Conservation (phyloP, 1,284 basidiomycete genomes). For the Athelia sp. region DNA sequence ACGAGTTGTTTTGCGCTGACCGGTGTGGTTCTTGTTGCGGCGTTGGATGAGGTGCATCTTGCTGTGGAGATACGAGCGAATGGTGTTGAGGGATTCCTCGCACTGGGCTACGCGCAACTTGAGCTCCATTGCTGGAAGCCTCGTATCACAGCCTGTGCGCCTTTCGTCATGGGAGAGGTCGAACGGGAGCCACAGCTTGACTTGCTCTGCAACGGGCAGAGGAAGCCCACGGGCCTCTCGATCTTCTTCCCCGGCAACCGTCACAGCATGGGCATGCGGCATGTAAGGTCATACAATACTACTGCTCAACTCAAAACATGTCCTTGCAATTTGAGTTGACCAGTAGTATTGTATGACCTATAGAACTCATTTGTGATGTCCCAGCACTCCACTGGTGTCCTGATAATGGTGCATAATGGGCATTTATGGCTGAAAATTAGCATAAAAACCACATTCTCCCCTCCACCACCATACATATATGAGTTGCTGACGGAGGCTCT, state of each 20-base stretch:
- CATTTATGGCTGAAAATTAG: too few species aligned
- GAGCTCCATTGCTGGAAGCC: slow-evolving; percentile 5
- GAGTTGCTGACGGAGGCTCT: too few species aligned
- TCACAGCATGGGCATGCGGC: slow-evolving; percentile 1
- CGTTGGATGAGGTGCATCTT: slow-evolving; percentile 6
- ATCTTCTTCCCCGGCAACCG: neutral
- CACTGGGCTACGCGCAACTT: slow-evolving; percentile 8
- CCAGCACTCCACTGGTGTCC: too few species aligned
- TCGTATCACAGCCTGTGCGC: neutral
- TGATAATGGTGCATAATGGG: too few species aligned
- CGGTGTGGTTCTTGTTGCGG: slow-evolving; percentile 10
- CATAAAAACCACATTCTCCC: too few species aligned
- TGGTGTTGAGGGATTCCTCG: neutral
- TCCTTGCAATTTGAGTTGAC: too few species aligned
- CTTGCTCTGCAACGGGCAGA: slow-evolving; percentile 3
- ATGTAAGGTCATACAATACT: slow-evolving; percentile 7
- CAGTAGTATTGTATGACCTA: too few species aligned
- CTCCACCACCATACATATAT: too few species aligned
- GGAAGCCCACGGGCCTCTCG: neutral
- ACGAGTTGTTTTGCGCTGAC: slow-evolving; percentile 6
- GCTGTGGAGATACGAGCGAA: slow-evolving; percentile 6
- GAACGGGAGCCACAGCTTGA: slow-evolving; percentile 9
- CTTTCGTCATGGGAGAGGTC: neutral
- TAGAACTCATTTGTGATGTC: too few species aligned
- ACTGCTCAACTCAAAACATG: too few species aligned